Base-by-base conservation (phyloP, 495 filamentous ascomycete species). In the Penicillium desertorum region DNA sequence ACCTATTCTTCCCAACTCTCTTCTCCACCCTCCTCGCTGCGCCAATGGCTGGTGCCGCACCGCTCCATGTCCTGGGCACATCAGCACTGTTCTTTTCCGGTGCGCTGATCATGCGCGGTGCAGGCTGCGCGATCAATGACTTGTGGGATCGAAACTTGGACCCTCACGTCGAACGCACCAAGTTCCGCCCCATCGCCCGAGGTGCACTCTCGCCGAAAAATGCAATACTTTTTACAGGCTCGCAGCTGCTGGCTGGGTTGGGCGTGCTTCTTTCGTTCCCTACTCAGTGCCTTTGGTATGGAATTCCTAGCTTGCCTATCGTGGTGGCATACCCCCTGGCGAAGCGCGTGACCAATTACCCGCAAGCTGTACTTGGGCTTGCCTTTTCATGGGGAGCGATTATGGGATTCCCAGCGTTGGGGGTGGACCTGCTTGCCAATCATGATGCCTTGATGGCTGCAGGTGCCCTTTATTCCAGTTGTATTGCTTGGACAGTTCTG, bases 61-160 rank as follows among this genome's bases (percentile, higher is more conserved):
- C 87, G 81, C 9, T 80, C 86, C 58, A 79, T 78, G 45, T 91
- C 4, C 76, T 86, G 27, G 76, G 88, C 2, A 95, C 89, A 2
- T 80, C 80, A 2, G 73, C 84, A 2, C 85, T 96, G 52, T 98
- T 98, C 79, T 86, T 94, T 68, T 74, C 82, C 9, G 94, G 94
- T 41, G 92, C 94, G 2, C 67, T 97, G 56, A 86, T 97, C 64
- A 98, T 98, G 94, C 90, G 94, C 51, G 92, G 94, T 29, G 94
- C 94, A n/a, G 94, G 94, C 16, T 98, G 94, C 73, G 88, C 94
- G 32, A 94, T 98, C 76, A 98, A 98, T 73, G 94, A 98, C 69
- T 82, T 98, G 44, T 96, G 91, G 92, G 94, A 98, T 74, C 86
- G 90, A 60, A 88, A 96, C 64, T 83, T 98, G 17, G 94, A 98